These are phyloP conservation scores for Hymenoscyphus fraxineus DNA, from an alignment of 2,329 filamentous ascomycete species.

Conservation along the genomic window DNA sequence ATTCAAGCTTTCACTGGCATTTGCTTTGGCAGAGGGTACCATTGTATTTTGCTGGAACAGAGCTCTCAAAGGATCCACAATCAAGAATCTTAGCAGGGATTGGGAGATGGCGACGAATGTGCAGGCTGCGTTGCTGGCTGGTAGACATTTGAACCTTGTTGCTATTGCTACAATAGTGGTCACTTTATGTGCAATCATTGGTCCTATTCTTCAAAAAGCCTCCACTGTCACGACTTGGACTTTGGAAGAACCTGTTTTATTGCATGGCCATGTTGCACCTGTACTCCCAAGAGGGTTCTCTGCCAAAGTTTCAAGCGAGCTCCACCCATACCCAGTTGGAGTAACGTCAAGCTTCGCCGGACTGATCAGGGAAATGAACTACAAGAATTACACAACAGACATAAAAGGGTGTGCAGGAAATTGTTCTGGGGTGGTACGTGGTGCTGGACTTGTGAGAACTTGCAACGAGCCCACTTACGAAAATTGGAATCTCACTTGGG, in stretches of 20 bases:
- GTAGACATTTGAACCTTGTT: constrained; percentile 15
- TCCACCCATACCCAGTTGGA: background rate
- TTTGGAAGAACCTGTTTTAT: background rate
- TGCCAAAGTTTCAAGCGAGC: constrained; percentile 1
- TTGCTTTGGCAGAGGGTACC: constrained; percentile 14
- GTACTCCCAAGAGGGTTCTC: constrained; percentile 19
- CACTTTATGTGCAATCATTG: constrained; percentile 16
- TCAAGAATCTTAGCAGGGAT: constrained; percentile 11
- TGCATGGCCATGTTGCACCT: constrained; percentile 12
- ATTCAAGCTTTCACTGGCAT: constrained; percentile 13
- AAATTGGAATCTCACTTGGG: background rate
- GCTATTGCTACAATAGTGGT: constrained; percentile 14
- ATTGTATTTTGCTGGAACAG: constrained; percentile 19
- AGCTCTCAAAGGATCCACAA: constrained; percentile 12
- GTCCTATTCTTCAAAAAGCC: constrained; percentile 21
- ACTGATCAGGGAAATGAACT: background rate
- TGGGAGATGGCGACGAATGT: constrained; percentile 17
- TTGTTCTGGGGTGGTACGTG: constrained; percentile 5
- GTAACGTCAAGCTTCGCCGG: background rate
- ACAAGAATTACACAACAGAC: background rate
- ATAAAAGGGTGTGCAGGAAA: background rate
- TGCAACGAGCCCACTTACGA: background rate
- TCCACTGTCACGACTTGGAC: constrained; percentile 12
- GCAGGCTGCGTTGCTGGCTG: constrained; percentile 15
- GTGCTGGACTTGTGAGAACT: background rate